Percentiles rank a stretch among this genome's conserved stretches.
phyloP scores from a whole-genome alignment of 257 asterid genomes.

The Solanum microdontum region DNA sequence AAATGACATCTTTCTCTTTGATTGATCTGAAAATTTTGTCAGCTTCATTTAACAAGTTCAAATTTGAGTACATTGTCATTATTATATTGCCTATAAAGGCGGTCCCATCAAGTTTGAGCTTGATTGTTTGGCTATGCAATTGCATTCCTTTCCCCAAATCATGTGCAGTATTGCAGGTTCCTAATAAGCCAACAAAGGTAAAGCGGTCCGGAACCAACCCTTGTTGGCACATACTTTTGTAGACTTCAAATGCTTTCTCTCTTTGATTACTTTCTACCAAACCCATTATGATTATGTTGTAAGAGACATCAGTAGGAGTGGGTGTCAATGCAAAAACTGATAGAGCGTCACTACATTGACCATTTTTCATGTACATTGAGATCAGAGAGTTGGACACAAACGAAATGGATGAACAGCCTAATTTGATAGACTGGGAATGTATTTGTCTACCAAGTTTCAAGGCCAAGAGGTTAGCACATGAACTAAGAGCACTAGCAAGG shows the following conservation, averaged over 20 bases:
- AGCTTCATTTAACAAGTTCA: constrained; percentile 29
- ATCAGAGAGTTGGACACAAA: constrained; percentile 56
- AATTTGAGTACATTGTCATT: constrained; percentile 44
- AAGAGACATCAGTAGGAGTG: constrained; percentile 33
- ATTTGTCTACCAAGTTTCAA: constrained; percentile 43
- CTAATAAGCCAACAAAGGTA: constrained; percentile 57
- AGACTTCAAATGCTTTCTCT: constrained; percentile 46
- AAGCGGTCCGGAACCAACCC: constrained; percentile 63
- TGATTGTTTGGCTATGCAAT: constrained; percentile 50
- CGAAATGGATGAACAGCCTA: constrained; percentile 26
- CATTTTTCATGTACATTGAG: constrained; percentile 60
- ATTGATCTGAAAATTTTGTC: constrained; percentile 40
- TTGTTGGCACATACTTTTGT: constrained; percentile 23
- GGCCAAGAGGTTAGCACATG: constrained; percentile 46
- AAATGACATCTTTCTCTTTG: constrained; percentile 35
- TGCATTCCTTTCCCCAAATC: constrained; percentile 31
- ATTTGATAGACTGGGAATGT: constrained; percentile 49
- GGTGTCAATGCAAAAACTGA: constrained; percentile 21
- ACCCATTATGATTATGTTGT: constrained; percentile 48
- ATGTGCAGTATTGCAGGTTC: constrained; percentile 19
- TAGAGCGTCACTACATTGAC: constrained; percentile 39
- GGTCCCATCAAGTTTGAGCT: constrained; percentile 38
- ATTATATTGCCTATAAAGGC: constrained; percentile 47
- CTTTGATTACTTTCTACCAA: constrained; percentile 40
- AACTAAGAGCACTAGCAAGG: constrained; percentile 51